Base-by-base conservation (phyloP, 1,284 basidiomycete species). In the Pseudozyma tsukubaensis region DNA sequence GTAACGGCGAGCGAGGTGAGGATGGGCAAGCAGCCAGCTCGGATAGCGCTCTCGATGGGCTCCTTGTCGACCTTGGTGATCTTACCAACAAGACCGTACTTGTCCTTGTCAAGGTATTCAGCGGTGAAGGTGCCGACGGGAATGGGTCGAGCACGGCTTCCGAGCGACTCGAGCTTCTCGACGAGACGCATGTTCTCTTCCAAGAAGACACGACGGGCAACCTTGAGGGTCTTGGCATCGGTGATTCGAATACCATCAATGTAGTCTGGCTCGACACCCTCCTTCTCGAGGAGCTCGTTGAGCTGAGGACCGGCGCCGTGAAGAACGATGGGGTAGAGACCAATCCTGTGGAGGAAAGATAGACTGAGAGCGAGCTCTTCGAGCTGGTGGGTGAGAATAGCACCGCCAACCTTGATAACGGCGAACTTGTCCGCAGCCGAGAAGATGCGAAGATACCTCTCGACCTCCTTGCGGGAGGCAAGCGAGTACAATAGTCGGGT, bases 191-290 rank as follows among this genome's bases (percentile, higher is more conserved):
- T 73, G 76, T 84, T 84, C 71, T 84, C 83, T 68, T 84, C 82
- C 47, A 83, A 76, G 75, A 84, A 84, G 54, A 83, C 81, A 49
- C 77, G 72, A 32, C 83, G 81, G 24, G 83, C 83, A 44, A 84
- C 82, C 50, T 80, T 76, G 50, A 84, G 81, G 29, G 83, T 84
- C 61, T 78, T 74, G 32, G 82, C 79, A 48, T 84, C 82, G 52
- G 83, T 84, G 71, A 84, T 84, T n/a, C 83, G 82, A 50, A 84
- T 84, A 42, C 83, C 83, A 54, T 84, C 83, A 19, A 78, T 81
- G 72, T 84, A 84, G 74, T 84, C 82, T 36, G 83, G 83, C 61
- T 78, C 81, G 12, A 84, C 80, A 16, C 83, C 83, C 58, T 83
- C 83, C 51, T 78, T 74, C 67, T 84, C 83, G 21, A 84, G 74